Evolutionary conservation across 495 filamentous ascomycete species (phyloP).

Genomic region (Talaromyces wortmannii): DNA sequence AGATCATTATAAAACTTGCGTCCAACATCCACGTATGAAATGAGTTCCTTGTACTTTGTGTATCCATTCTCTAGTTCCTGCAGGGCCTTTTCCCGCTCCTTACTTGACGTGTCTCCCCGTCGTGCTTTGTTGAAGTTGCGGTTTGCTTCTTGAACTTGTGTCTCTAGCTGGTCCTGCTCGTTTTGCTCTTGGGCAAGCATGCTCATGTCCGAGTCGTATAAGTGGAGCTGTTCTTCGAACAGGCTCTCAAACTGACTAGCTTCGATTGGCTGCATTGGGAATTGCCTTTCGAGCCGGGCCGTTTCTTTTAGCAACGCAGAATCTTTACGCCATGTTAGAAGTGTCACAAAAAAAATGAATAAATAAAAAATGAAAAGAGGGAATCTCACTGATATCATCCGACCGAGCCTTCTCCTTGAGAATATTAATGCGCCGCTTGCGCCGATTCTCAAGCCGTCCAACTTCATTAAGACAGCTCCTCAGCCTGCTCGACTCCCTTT

Average conservation of each 20-base stretch:
- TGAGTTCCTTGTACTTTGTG: slow-evolving; percentile 89
- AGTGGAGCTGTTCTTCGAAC: slow-evolving; percentile 71
- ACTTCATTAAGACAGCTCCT: slow-evolving; percentile 77
- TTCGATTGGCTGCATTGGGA: slow-evolving; percentile 75
- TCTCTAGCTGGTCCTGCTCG: slow-evolving; percentile 67
- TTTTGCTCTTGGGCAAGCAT: slow-evolving; percentile 62
- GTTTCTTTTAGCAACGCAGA: slow-evolving; percentile 73
- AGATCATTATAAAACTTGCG: slow-evolving; percentile 97
- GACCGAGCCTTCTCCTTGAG: slow-evolving; percentile 69
- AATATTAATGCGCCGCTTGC: slow-evolving; percentile 67
- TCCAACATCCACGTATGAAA: slow-evolving; percentile 80
- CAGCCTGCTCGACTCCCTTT: slow-evolving; percentile 67
- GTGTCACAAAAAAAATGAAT: not conserved
- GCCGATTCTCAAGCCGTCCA: slow-evolving; percentile 67
- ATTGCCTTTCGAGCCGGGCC: slow-evolving; percentile 75
- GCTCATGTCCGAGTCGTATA: slow-evolving; percentile 72
- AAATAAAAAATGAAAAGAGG: not conserved
- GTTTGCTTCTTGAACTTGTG: slow-evolving; percentile 67
- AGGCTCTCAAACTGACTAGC: slow-evolving; percentile 86
- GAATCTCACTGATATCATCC: slow-evolving; percentile 76
- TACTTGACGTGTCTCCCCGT: slow-evolving; percentile 64
- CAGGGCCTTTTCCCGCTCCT: slow-evolving; percentile 76
- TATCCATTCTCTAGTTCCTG: slow-evolving; percentile 90
- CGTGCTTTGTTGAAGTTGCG: slow-evolving; percentile 63
- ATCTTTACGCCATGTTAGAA: slow-evolving; percentile 27